Base-by-base conservation (phyloP, 2,329 filamentous ascomycete genomes). In the Neofusicoccum cordaticola region DNA sequence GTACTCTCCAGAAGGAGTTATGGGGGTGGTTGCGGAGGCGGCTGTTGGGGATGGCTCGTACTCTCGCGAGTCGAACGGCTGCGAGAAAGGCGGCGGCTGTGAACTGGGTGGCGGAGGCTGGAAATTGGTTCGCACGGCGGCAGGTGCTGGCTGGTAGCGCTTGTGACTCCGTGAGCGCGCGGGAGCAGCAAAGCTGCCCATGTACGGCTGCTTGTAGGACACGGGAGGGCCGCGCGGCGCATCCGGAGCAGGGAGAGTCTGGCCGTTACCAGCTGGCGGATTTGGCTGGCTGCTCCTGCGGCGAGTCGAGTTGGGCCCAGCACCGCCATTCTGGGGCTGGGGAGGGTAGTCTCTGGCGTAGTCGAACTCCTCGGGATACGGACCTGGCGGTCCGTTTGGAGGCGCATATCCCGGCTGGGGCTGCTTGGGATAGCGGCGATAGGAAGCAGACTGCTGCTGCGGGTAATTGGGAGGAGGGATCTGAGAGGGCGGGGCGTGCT, bases 391-490 rank as follows among this genome's bases (percentile, higher is more conserved):
- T 4, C 56, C 15, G 6, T 15, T 47, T 9, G 12, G 42, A 39
- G 31, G 63, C 34, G n/a, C 39, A 34, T 51, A 45, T 15, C 34
- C 47, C 12, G 41, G 56, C 27, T 62, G 47, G 19, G 44, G 41
- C 37, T 62, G 57, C 58, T 65, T 52, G 12, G 57, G 44, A 13
- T 56, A 34, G 19, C 58, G 64, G 31, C 64, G 57, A 35, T 65
- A 65, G 6, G 57, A 56, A 13, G 48, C 19, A 2, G 58, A 31
- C 68, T 77, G 57, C 31, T 62, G 63, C 64, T 72, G 73, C 3
- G 72, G 67, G 65, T 73, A 75, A 57, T 62, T 67, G 27, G 76
- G 71, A 48, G 73, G 68, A 1, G 68, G 65, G 27, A 71, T 68
- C 44, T 70, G 71, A 15, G 71, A 68, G 35, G 69, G 62, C 12